phyloP scores from a whole-genome alignment of 106 monocot genomes.

The Dioscorea zingiberensis region DNA sequence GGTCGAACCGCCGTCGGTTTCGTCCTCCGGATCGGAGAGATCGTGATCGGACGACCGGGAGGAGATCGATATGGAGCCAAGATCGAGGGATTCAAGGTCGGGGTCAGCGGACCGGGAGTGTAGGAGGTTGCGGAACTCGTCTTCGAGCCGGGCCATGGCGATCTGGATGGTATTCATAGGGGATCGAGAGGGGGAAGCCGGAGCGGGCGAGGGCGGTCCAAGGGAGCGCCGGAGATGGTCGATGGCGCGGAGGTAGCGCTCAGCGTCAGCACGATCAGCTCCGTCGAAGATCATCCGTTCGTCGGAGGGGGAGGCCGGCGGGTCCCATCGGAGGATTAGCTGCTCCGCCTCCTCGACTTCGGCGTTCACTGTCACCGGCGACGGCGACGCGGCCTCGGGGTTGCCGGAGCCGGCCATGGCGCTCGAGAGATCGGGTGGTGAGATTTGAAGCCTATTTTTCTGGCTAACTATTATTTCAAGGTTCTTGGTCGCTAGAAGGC shows the following conservation, averaged over 20 bases:
- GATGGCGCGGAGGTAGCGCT: slow-evolving; percentile 41
- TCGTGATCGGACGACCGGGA: neutral
- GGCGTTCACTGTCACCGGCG: slow-evolving; percentile 1
- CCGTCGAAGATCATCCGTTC: slow-evolving; percentile 28
- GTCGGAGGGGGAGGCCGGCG: slow-evolving; percentile 7
- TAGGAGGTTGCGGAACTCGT: slow-evolving; percentile 90
- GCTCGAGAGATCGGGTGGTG: neutral
- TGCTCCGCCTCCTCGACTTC: slow-evolving; percentile 20
- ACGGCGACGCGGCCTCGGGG: too few relatives aligned
- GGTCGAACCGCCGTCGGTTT: neutral
- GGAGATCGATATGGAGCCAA: slow-evolving; percentile 49
- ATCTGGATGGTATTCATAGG: slow-evolving; percentile 41
- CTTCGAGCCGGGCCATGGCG: slow-evolving; percentile 89
- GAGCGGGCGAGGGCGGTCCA: slow-evolving; percentile 16
- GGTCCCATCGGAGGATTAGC: slow-evolving; percentile 29
- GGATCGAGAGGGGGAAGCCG: slow-evolving; percentile 4
- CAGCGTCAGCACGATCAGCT: slow-evolving; percentile 29
- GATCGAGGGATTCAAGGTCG: slow-evolving; percentile 63
- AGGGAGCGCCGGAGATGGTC: slow-evolving; percentile 39
- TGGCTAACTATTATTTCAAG: too few relatives aligned
- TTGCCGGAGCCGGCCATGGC: slow-evolving; percentile 15
- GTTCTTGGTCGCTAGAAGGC: too few relatives aligned
- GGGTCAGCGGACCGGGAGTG: slow-evolving; percentile 40
- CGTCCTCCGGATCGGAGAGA: slow-evolving; percentile 4
- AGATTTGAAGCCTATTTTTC: too few relatives aligned